These are phyloP conservation scores for Gypsophila paniculata DNA, from an alignment of 179 eudicot species.

Conservation along the genomic window DNA sequence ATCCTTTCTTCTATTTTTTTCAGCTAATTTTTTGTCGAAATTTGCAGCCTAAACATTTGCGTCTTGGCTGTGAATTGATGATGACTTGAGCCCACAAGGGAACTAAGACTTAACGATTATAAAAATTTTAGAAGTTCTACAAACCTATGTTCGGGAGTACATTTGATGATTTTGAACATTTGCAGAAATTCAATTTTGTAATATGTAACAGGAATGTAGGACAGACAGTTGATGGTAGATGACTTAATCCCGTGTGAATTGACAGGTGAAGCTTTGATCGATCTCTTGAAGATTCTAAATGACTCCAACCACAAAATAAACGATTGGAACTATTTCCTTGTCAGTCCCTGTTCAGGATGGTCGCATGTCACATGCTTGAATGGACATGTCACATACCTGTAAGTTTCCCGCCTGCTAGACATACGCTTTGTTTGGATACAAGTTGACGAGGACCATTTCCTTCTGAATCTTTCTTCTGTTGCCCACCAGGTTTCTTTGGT, in stretches of 20 bases:
- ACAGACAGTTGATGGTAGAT: not conserved
- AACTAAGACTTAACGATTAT: too few relatives aligned
- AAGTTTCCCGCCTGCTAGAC: conserved; percentile 27
- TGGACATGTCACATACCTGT: conserved; percentile 75
- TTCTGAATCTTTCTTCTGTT: not conserved
- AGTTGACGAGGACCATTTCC: too few relatives aligned
- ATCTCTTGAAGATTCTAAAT: conserved; percentile 51
- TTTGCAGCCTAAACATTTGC: not conserved
- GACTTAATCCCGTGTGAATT: conserved; percentile 16
- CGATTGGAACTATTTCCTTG: conserved; percentile 59
- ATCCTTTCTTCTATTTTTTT: not conserved
- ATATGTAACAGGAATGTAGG: not conserved
- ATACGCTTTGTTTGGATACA: too few relatives aligned
- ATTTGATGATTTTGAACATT: not conserved
- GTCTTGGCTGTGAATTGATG: not conserved
- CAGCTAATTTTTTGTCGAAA: not conserved
- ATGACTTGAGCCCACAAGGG: too few relatives aligned
- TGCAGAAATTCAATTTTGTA: not conserved
- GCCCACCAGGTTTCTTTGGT: too few relatives aligned
- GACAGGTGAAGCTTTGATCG: conserved; percentile 74
- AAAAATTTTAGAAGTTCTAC: too few relatives aligned
- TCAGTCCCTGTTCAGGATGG: conserved; percentile 94
- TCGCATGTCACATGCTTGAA: conserved; percentile 65
- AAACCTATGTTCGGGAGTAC: not conserved
- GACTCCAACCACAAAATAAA: conserved; percentile 51